Evolutionary conservation across 345 rosid species (phyloP).

Genomic region (Acer yangbiense): DNA sequence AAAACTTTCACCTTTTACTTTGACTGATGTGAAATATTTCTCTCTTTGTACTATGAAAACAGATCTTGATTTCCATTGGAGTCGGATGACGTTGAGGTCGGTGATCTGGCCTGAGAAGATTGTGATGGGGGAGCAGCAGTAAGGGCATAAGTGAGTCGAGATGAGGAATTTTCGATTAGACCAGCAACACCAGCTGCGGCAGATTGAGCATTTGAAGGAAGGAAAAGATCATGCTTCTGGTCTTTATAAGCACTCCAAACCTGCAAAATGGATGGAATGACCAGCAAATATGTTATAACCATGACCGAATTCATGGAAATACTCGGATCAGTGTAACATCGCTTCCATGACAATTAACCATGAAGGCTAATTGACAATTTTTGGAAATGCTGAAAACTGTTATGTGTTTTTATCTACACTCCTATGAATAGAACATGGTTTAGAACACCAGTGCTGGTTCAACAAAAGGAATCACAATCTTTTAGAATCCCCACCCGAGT

Average conservation of each 20-base stretch:
- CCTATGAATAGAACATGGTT: background rate
- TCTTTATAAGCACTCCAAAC: slow-evolving; percentile 97
- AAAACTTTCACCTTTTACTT: background rate
- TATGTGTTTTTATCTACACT: background rate
- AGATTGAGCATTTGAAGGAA: slow-evolving; percentile 91
- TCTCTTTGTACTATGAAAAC: slow-evolving; percentile 26
- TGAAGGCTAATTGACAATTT: background rate
- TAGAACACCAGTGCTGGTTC: background rate
- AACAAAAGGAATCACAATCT: background rate
- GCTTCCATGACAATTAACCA: background rate
- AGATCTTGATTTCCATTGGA: slow-evolving; percentile 43
- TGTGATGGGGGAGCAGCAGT: slow-evolving; percentile 80
- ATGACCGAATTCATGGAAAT: background rate
- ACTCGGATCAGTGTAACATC: background rate
- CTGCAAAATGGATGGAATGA: slow-evolving; percentile 35
- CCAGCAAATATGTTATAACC: slow-evolving; percentile 3
- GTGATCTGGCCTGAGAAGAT: slow-evolving; percentile 35
- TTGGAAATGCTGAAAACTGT: background rate
- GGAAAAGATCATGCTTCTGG: slow-evolving; percentile 97
- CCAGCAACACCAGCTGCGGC: slow-evolving; percentile 98
- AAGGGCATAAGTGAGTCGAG: slow-evolving; percentile 77
- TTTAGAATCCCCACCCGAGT: background rate
- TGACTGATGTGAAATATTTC: slow-evolving; percentile 5
- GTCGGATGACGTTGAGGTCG: slow-evolving; percentile 28
- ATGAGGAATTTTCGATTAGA: slow-evolving; percentile 83